Conservation (phyloP, 257 asterid species). For the Rubia yunnanensis region DNA sequence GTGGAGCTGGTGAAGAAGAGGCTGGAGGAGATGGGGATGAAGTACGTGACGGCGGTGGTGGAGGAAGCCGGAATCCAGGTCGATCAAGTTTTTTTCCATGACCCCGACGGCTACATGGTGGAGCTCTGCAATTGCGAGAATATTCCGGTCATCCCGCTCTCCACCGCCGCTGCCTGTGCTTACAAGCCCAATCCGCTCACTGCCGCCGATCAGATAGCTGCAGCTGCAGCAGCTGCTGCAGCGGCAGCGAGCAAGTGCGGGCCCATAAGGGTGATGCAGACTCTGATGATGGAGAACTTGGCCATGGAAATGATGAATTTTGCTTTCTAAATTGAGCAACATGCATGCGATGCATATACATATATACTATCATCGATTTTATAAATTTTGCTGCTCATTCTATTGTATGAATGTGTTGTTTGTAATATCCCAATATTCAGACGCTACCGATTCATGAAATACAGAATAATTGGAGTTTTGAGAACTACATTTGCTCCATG, state of each 20-base stretch:
- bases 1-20: constrained; percentile 26
- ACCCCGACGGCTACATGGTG: constrained; percentile 41
- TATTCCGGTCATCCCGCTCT: constrained; percentile 24
- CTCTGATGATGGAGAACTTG: constrained; percentile 31
- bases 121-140: constrained; percentile 34
- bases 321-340: constrained; percentile 16
- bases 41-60: constrained; percentile 19
- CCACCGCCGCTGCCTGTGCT: constrained; percentile 14
- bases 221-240: not conserved
- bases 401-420: not conserved
- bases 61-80: constrained; percentile 31
- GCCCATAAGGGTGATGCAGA: constrained; percentile 12
- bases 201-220: constrained; percentile 9
- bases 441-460: too few relatives aligned
- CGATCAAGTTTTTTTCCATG: constrained; percentile 38
- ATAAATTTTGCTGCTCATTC: not conserved
- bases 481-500: not conserved
- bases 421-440: not conserved
- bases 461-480: constrained; percentile 1
- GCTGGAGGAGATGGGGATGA: constrained; percentile 28
- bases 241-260: constrained; percentile 7
- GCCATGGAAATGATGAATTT: constrained; percentile 32
- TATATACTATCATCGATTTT: not conserved
- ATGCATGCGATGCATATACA: not conserved
- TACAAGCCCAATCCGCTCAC: constrained; percentile 9